Evolutionary conservation across 768 basidiomycete genomes (phyloP).

Genomic region (Naematelia aurantialba): DNA sequence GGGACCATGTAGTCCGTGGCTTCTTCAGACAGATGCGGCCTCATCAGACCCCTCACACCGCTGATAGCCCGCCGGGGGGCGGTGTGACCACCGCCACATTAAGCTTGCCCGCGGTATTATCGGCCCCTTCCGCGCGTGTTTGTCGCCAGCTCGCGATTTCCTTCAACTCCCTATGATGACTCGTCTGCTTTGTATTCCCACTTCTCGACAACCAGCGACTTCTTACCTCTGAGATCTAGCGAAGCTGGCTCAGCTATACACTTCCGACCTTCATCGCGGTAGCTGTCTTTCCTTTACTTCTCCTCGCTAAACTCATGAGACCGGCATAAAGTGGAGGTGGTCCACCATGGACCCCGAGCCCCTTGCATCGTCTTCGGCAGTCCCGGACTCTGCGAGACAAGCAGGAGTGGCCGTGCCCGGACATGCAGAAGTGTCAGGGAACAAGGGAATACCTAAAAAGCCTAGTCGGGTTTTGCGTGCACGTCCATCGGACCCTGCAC

Average conservation of each 20-base stretch:
- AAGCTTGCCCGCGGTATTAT: neutral
- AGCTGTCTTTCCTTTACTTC: neutral
- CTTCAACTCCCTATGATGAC: slow-evolving; percentile 10
- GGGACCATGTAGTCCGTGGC: too few relatives aligned
- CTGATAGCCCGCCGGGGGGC: too few relatives aligned
- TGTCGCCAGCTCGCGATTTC: slow-evolving; percentile 1
- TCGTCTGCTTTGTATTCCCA: neutral
- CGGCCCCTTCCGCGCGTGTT: neutral
- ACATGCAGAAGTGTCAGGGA: neutral
- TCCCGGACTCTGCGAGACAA: neutral
- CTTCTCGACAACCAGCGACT: neutral
- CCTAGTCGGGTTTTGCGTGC: slow-evolving; percentile 26
- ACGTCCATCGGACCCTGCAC: slow-evolving; percentile 23
- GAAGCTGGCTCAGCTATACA: neutral
- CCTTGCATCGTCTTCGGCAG: neutral
- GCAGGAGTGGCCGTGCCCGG: neutral
- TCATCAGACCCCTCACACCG: too few relatives aligned
- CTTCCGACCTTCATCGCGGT: too few relatives aligned
- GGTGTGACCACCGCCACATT: neutral
- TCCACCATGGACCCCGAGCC: slow-evolving; percentile 36
- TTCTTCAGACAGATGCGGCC: too few relatives aligned
- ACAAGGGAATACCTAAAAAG: neutral
- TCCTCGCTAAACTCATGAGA: neutral
- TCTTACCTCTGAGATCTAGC: neutral
- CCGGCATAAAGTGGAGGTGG: slow-evolving; percentile 37